Evolutionary conservation across 805 yeast genomes (phyloP).

Genomic region (Candida tallmaniae): DNA sequence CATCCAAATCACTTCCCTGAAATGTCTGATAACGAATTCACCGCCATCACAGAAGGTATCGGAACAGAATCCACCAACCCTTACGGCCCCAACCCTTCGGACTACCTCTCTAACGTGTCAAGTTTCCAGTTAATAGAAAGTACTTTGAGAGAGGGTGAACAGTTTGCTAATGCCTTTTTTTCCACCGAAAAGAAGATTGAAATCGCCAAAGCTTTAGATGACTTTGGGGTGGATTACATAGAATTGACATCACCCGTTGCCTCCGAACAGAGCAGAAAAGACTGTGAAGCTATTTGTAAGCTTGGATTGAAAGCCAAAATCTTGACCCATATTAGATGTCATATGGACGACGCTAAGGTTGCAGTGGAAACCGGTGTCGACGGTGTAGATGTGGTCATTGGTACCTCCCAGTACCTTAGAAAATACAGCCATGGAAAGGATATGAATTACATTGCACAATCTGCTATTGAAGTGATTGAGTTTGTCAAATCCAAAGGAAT

Average conservation of each 20-base stretch:
- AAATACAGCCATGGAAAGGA: slow-evolving; percentile 58
- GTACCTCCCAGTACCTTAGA: slow-evolving; percentile 55
- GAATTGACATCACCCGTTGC: slow-evolving; percentile 60
- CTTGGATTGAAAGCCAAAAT: slow-evolving; percentile 55
- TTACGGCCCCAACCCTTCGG: slow-evolving; percentile 57
- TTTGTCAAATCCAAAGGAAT: slow-evolving; percentile 57
- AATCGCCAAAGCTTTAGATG: slow-evolving; percentile 58
- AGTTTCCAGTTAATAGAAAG: slow-evolving; percentile 53
- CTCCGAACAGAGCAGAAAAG: slow-evolving; percentile 52
- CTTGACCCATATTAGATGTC: slow-evolving; percentile 57
- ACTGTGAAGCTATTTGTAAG: slow-evolving; percentile 58
- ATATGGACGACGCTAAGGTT: slow-evolving; percentile 56
- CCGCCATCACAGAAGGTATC: slow-evolving; percentile 32
- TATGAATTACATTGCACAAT: slow-evolving; percentile 54
- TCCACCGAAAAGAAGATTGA: slow-evolving; percentile 52
- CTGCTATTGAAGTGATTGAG: slow-evolving; percentile 56
- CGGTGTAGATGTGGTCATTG: slow-evolving; percentile 59
- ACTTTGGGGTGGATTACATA: slow-evolving; percentile 58
- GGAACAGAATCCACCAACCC: slow-evolving; percentile 37
- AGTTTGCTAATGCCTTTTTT: slow-evolving; percentile 60
- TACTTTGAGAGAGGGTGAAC: slow-evolving; percentile 61
- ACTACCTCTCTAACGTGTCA: slow-evolving; percentile 50
- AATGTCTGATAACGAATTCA: too few relatives aligned
- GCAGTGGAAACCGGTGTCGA: slow-evolving; percentile 63
- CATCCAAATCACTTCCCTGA: too few relatives aligned